A percentile compares a stretch with the other conserved stretches of the same genome.
Evolutionary conservation across 1,139 yeast species (phyloP).

Genomic region (Candida frijolesensis): DNA sequence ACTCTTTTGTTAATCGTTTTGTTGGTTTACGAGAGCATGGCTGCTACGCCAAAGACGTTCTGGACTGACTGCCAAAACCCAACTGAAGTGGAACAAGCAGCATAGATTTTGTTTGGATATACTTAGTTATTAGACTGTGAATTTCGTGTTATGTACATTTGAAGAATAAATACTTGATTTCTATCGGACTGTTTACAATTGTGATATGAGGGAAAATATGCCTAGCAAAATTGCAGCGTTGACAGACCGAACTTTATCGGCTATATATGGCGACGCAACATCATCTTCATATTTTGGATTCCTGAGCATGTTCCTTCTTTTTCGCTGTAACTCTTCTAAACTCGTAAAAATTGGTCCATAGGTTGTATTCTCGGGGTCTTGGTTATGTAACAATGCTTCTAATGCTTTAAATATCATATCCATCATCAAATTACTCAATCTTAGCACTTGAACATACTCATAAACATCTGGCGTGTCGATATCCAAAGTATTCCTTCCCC

Average conservation of each 20-base stretch:
- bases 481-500: background rate
- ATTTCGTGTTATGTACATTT: background rate
- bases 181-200: background rate
- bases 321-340: slow-evolving; percentile 7
- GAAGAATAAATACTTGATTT: background rate
- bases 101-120: background rate
- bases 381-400: slow-evolving; percentile 8
- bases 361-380: background rate
- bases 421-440: slow-evolving; percentile 9
- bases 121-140: background rate
- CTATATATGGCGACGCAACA: slow-evolving; percentile 17
- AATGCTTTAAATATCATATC: slow-evolving; percentile 11
- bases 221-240: slow-evolving; percentile 28
- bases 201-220: slow-evolving; percentile 3
- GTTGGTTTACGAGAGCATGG: slow-evolving; percentile 38
- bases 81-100: background rate
- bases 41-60: slow-evolving; percentile 28
- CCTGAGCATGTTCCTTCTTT: slow-evolving; percentile 7
- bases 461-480: background rate
- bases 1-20: slow-evolving; percentile 34
- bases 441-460: background rate
- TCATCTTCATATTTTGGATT: slow-evolving; percentile 3
- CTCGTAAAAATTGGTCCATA: background rate
- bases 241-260: slow-evolving; percentile 27
- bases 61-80: background rate